Evolutionary conservation across 2,329 filamentous ascomycete species (phyloP).

Genomic region (Chaetomiaceae sp.): DNA sequence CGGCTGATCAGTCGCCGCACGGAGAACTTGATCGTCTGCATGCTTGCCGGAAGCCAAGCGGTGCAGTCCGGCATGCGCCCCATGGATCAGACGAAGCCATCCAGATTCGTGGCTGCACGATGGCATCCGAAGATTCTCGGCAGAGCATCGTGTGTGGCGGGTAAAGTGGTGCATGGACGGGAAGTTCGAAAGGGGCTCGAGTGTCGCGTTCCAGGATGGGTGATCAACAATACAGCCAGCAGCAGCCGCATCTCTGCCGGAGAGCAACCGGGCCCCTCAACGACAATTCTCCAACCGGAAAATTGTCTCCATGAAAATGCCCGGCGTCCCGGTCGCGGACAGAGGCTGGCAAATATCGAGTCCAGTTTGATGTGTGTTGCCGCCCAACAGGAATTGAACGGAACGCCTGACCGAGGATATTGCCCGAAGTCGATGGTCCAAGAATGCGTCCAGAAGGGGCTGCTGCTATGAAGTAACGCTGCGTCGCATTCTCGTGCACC

Average conservation of each 20-base stretch:
- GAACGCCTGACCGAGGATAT: constrained; percentile 1
- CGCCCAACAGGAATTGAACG: background rate
- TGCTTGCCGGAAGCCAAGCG: constrained; percentile 14
- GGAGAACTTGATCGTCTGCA: constrained; percentile 20
- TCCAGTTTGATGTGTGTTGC: constrained; percentile 17
- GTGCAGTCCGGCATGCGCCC: constrained; percentile 17
- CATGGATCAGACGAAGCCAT: constrained; percentile 8
- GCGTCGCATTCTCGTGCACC: background rate
- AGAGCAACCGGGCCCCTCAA: background rate
- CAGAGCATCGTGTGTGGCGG: constrained; percentile 14
- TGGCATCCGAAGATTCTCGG: background rate
- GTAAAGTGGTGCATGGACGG: constrained; percentile 23
- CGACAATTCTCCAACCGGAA: constrained; percentile 5
- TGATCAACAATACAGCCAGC: constrained; percentile 25
- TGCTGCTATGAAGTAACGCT: background rate
- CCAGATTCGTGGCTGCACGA: constrained; percentile 5
- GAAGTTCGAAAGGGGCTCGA: too few species aligned
- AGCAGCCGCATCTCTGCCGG: constrained; percentile 7
- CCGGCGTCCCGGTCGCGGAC: background rate
- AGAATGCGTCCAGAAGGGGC: too few species aligned
- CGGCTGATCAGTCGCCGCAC: constrained; percentile 11
- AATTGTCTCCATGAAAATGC: background rate
- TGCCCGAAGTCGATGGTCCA: constrained; percentile 9
- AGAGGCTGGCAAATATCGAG: constrained; percentile 11
- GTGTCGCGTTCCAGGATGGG: constrained; percentile 22